A percentile compares a stretch with the other conserved stretches of the same genome.
phyloP scores from a whole-genome alignment of 2,329 filamentous ascomycete species.

The Monilinia fructicola region DNA sequence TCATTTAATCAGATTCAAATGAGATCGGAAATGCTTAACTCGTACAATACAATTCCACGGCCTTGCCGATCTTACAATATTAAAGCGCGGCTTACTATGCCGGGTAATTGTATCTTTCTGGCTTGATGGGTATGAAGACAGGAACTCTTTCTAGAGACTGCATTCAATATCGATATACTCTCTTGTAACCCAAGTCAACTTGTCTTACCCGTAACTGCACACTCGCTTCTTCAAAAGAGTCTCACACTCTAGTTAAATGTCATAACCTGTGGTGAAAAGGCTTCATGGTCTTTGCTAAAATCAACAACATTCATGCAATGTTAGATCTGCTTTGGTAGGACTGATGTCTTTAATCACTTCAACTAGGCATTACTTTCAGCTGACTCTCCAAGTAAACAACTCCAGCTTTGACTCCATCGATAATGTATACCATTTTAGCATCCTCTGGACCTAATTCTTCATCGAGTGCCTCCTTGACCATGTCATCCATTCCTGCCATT shows the following conservation, averaged over 20 bases:
- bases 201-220: background rate
- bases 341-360: background rate
- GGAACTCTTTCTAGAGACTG: background rate
- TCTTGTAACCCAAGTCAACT: background rate
- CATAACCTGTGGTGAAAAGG: background rate
- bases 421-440: constrained; percentile 61
- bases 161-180: background rate
- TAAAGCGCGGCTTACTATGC: background rate
- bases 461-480: constrained; percentile 67
- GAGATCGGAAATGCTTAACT: too few relatives aligned
- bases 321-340: background rate
- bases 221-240: background rate
- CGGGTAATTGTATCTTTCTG: background rate
- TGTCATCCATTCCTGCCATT: constrained; percentile 81
- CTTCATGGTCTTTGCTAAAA: background rate
- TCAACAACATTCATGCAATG: background rate
- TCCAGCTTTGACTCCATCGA: constrained; percentile 78
- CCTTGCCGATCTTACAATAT: background rate
- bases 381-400: constrained; percentile 43
- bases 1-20: background rate
- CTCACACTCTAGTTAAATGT: background rate
- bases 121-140: background rate
- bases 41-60: background rate
- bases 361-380: constrained; percentile 15
- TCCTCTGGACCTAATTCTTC: constrained; percentile 61